Evolutionary conservation across 768 basidiomycete genomes (phyloP), one percentile per base, ranked within the genome.

Genomic region (Tephrocybe sp.): DNA sequence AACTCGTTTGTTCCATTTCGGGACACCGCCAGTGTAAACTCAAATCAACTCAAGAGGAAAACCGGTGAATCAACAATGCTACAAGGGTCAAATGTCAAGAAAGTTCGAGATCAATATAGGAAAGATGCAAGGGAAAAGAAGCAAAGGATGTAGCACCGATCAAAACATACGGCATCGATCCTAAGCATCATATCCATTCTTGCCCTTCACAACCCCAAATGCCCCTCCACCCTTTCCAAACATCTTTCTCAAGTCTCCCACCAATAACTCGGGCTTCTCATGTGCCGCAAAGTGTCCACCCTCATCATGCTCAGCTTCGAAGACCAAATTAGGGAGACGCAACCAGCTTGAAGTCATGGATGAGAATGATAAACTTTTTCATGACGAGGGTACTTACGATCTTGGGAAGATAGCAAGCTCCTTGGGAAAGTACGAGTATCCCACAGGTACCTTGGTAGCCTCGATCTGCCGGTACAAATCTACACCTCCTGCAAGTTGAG

Each of bases 241-340:
- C 80, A 84, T 84, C 57, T 69, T 75, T 25, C 76, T 66, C 41
- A 85, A 43, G 57, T 83, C 84, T 1, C 57, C 68, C 0, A 69
- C 82, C 14, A 86, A 67, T 2, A 64, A 63, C 3, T 74, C 67
- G 0, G 84, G 81, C 37, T 57, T 63, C 56, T 85, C 83, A 53
- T 75, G 60, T 0, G 83, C 74, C 9, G 81, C 78, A 58, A 86
- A 85, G 62, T 85, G 84, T 1, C 84, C 83, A 4, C 84, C 83
- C 5, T 60, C 60, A 1, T 68, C 66, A 45, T 85, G 83, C 14
- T 72, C 65, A 3, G 71, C 65, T 54, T 77, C 71, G 45, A 79
- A 82, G 3, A 84, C 77, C 46, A 56, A 65, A 67, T 56, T 74
- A 54, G 42, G 65, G 12, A 46, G 62, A 56, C 26, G 67, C 57